Conservation (phyloP, 2,329 filamentous ascomycete species). For the Didymella pomorum region DNA sequence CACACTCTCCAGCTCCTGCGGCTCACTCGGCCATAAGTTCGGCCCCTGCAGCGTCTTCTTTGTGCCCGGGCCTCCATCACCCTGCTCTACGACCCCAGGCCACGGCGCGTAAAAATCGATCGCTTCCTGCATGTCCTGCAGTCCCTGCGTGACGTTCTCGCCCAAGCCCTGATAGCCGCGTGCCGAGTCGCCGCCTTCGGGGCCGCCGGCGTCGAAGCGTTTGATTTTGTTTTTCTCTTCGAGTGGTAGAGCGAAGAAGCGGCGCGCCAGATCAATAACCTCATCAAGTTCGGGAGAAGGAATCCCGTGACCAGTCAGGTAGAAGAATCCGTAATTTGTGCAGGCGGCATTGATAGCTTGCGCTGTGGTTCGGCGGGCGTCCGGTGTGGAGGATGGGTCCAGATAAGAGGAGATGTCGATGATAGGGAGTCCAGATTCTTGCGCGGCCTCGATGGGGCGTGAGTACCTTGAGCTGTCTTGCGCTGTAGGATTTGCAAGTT, state of each 20-base stretch:
- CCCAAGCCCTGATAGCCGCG: constrained; percentile 50
- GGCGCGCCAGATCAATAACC: constrained; percentile 43
- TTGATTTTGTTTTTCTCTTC: constrained; percentile 47
- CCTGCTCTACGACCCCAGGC: constrained; percentile 27
- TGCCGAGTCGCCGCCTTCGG: constrained; percentile 48
- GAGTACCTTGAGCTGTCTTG: constrained; percentile 18
- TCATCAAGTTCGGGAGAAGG: constrained; percentile 34
- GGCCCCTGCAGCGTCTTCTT: constrained; percentile 49
- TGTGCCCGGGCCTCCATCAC: constrained; percentile 28
- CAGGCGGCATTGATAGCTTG: constrained; percentile 49
- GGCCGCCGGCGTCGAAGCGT: constrained; percentile 43
- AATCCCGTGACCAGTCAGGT: constrained; percentile 54
- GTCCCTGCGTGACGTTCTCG: constrained; percentile 49
- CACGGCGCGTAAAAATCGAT: constrained; percentile 53
- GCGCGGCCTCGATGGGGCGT: constrained; percentile 25
- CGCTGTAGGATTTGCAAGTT: constrained; percentile 35
- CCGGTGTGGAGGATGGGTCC: constrained; percentile 24
- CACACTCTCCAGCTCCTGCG: constrained; percentile 34
- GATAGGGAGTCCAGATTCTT: constrained; percentile 45
- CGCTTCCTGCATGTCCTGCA: constrained; percentile 50
- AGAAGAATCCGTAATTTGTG: constrained; percentile 54
- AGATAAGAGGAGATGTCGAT: constrained; percentile 55
- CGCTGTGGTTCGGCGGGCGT: constrained; percentile 35
- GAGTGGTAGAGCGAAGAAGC: constrained; percentile 45
- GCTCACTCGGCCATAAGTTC: constrained; percentile 55